phyloP scores from a whole-genome alignment of 2,329 filamentous ascomycete genomes.

The Aspergillus nomiae region DNA sequence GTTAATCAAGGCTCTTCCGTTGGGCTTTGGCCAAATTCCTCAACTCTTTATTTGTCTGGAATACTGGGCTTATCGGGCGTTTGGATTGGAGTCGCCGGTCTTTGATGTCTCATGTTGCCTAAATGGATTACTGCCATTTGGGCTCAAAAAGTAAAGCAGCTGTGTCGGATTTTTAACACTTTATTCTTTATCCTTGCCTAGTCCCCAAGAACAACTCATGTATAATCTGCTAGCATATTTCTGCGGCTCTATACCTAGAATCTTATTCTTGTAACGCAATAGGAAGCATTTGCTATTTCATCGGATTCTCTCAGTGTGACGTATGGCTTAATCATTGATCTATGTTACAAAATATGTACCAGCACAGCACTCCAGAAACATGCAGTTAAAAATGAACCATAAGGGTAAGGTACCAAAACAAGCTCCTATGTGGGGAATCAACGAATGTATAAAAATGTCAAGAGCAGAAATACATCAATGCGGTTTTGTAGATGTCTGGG shows the following conservation, averaged over 20 bases:
- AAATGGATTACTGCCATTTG: conserved; percentile 6
- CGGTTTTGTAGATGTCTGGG: conserved; percentile 15
- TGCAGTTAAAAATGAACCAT: conserved; percentile 8
- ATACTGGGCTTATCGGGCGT: conserved; percentile 26
- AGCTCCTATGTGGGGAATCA: conserved; percentile 18
- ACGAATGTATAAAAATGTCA: conserved; percentile 1
- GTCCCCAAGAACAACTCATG: not conserved
- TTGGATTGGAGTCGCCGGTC: conserved; percentile 27
- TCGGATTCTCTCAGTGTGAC: not conserved
- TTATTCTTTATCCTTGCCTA: not conserved
- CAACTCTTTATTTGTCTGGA: conserved; percentile 18
- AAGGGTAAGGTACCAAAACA: conserved; percentile 12
- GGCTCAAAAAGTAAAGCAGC: conserved; percentile 16
- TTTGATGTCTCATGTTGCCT: conserved; percentile 17
- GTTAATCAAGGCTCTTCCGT: conserved; percentile 13
- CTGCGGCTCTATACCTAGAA: not conserved
- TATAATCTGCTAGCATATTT: not conserved
- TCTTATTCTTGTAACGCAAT: not conserved
- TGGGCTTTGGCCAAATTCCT: conserved; percentile 9
- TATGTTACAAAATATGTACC: conserved; percentile 15
- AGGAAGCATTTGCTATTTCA: conserved; percentile 1
- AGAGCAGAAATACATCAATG: conserved; percentile 15
- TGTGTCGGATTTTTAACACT: conserved; percentile 1
- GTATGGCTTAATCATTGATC: conserved; percentile 3
- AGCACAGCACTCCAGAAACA: conserved; percentile 4